Evolutionary conservation across 176 grass and related monocot species (phyloP), one percentile per base, ranked within the genome.

Genomic region (Triticum monococcum): DNA sequence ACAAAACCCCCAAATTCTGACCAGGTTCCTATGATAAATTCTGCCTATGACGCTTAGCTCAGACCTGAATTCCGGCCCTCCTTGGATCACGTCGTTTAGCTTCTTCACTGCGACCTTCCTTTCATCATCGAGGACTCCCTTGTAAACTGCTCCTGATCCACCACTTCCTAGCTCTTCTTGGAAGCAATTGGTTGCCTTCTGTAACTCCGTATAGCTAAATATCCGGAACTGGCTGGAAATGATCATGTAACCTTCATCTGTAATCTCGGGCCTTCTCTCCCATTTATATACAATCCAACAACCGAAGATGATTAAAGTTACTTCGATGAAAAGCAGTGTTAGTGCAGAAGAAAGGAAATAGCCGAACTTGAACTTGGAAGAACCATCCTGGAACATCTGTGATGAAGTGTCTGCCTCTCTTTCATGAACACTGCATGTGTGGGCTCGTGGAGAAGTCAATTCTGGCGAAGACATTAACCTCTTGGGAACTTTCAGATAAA

Each of bases 21-120:
- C 88, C 54, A 93, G 14, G 67, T 93, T 93, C 91, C 78, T 93
- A 63, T 93, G 88, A 80, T 93, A 79, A 7, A 93, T 91, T 62
- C 72, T 76, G 12, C 87, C 89, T 9, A 93, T 93, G 5, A 91
- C 43, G 25, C 83, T 93, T 20, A 93, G 16, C 33, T 93, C 81
- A 20, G 89, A 88, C 23, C 80, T 85, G 71, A 96, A 93, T 64
- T 93, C 94, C 12, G 87, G 77, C 3, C 88, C 89, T 73, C 91
- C 94, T 54, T 81, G 61, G 2, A 46, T 46, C 20, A 84, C 46
- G 54, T 90, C 57, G 0, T 66, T 80, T 61, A 96, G 37, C 81
- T 80, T 91, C 81, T 93, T 95, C 13, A 93, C 81, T 0, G 91
- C 89, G 3, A 95, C 77, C n/a, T 79, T 61, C 23, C 91, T 71